Evolutionary conservation across 2,329 filamentous ascomycete genomes (phyloP).

Genomic region (Diplodia corticola): DNA sequence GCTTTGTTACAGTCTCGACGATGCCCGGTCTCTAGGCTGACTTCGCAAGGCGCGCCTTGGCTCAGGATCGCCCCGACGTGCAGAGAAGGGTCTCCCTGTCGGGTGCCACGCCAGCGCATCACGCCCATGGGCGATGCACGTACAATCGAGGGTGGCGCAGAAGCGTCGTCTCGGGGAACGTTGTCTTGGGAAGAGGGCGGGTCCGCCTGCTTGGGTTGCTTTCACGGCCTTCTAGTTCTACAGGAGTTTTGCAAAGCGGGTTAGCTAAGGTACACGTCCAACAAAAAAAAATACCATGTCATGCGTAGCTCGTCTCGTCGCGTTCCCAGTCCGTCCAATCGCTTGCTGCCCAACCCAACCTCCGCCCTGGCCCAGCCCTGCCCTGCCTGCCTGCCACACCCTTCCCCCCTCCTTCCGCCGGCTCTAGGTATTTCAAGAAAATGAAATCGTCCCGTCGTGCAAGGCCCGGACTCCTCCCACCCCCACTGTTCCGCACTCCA

Average conservation of each 20-base stretch:
- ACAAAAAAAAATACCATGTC: conserved; percentile 6
- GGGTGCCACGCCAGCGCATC: conserved; percentile 17
- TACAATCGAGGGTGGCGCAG: conserved; percentile 5
- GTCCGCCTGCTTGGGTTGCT: conserved; percentile 9
- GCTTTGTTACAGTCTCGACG: neutral
- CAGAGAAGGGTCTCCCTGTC: neutral
- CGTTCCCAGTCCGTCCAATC: conserved; percentile 21
- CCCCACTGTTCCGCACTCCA: conserved; percentile 3
- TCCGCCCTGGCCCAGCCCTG: conserved; percentile 11
- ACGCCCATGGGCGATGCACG: conserved; percentile 1
- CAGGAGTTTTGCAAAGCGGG: conserved; percentile 3
- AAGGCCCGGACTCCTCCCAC: conserved; percentile 14
- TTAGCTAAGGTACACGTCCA: conserved; percentile 19
- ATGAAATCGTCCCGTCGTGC: conserved; percentile 22
- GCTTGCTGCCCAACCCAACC: conserved; percentile 23
- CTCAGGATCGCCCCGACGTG: conserved; percentile 6
- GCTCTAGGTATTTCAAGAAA: conserved; percentile 23
- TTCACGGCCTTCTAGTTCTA: conserved; percentile 18
- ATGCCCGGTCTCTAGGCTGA: conserved; percentile 1
- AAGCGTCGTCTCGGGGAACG: neutral
- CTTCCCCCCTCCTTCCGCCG: conserved; percentile 8
- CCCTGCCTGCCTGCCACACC: no score
- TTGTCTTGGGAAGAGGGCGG: neutral
- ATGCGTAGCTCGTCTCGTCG: conserved; percentile 23
- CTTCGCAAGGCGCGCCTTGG: conserved; percentile 5